phyloP scores from a whole-genome alignment of 176 grass and related monocot genomes.

The Oryza rufipogon region DNA sequence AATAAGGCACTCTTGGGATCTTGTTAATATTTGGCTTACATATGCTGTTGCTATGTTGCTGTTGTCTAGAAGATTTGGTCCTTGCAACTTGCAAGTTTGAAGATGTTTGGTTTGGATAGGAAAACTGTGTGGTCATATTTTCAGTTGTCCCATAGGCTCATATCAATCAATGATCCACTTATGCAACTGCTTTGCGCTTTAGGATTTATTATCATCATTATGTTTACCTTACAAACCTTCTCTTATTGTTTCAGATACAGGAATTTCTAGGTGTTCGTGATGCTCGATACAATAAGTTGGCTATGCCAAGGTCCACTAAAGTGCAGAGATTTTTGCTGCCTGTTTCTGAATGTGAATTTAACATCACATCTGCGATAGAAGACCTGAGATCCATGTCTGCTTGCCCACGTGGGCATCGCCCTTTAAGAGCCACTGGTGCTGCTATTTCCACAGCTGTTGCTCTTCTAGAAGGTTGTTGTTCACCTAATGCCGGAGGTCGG shows the following conservation, averaged over 20 bases:
- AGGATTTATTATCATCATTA: constrained; percentile 14
- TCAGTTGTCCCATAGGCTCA: neutral
- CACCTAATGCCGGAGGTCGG: constrained; percentile 60
- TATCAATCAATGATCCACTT: neutral
- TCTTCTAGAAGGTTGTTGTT: constrained; percentile 85
- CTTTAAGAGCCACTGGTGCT: constrained; percentile 64
- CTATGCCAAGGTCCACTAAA: constrained; percentile 44
- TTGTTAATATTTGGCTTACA: neutral
- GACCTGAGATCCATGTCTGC: constrained; percentile 61
- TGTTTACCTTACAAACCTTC: constrained; percentile 26
- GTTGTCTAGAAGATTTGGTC: neutral
- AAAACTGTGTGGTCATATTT: neutral
- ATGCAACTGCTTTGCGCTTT: constrained; percentile 1
- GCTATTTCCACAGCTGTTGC: constrained; percentile 87
- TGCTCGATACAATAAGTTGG: constrained; percentile 58
- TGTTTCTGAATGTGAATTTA: constrained; percentile 97
- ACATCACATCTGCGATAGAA: constrained; percentile 81
- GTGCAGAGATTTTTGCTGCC: constrained; percentile 72
- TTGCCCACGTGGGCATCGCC: constrained; percentile 59
- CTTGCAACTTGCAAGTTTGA: neutral
- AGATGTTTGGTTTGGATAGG: neutral
- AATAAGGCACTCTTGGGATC: neutral
- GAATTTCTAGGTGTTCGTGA: constrained; percentile 65
- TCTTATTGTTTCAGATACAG: constrained; percentile 73
- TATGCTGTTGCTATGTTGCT: neutral